Conservation (phyloP, 1,284 basidiomycete genomes). For the Pseudomicrostroma phylloplanum region DNA sequence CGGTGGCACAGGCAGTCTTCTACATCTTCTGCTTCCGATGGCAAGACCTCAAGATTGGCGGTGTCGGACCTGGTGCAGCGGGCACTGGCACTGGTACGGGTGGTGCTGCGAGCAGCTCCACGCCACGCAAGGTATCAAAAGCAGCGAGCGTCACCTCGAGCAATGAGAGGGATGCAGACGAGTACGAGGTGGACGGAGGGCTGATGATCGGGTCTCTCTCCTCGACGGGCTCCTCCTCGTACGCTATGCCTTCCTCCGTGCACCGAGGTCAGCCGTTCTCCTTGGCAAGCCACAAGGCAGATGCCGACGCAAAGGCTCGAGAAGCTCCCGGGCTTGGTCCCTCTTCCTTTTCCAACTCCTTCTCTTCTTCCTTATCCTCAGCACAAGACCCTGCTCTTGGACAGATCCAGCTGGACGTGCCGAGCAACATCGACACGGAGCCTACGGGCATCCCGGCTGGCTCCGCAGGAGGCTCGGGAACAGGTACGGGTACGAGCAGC, state of each 20-base stretch:
- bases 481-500: constrained; percentile 4
- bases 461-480: neutral
- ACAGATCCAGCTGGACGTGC: neutral
- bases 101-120: neutral
- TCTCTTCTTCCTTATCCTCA: neutral
- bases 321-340: no score
- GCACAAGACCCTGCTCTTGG: no score
- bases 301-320: no score
- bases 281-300: no score
- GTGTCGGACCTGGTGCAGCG: neutral
- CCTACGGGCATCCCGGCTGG: neutral
- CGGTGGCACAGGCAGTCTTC: constrained; percentile 85
- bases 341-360: neutral
- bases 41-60: constrained; percentile 62
- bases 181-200: constrained; percentile 16
- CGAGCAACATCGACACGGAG: neutral
- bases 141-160: no score
- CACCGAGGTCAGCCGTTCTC: neutral
- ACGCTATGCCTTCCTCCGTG: neutral
- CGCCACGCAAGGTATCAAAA: no score
- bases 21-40: constrained; percentile 98
- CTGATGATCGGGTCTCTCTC: neutral
- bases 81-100: neutral
- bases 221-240: neutral
- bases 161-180: constrained; percentile 20